Evolutionary conservation across 805 yeast species (phyloP).

Genomic region (Wickerhamiella occidentalis): DNA sequence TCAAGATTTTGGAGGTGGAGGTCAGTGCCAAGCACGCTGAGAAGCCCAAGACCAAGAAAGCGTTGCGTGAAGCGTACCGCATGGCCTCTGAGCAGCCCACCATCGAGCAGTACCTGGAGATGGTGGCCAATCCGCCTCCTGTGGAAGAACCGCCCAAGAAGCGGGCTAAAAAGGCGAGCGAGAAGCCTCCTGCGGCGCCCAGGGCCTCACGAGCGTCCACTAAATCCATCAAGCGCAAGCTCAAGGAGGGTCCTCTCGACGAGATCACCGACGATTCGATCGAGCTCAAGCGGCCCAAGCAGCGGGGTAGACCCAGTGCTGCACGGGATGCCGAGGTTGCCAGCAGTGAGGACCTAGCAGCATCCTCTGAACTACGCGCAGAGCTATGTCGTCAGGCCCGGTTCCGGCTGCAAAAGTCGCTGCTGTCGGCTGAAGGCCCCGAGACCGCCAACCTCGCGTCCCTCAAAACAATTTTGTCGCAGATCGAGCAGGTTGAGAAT

Average conservation of each 20-base stretch:
- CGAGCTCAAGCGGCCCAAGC: constrained; percentile 10
- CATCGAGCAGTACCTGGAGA: constrained; percentile 14
- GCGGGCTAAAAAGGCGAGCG: constrained; percentile 10
- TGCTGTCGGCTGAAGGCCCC: constrained; percentile 11
- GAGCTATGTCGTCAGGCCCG: constrained; percentile 15
- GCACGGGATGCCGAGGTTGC: not conserved
- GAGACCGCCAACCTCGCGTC: constrained; percentile 10
- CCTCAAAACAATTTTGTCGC: constrained; percentile 10
- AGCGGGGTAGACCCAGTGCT: constrained; percentile 10
- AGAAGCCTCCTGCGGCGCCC: constrained; percentile 4
- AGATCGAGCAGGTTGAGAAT: constrained; percentile 15
- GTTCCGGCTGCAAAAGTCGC: constrained; percentile 15
- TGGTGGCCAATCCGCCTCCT: not conserved
- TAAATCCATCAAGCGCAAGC: constrained; percentile 3
- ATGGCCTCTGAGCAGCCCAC: constrained; percentile 20
- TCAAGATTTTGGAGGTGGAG: constrained; percentile 14
- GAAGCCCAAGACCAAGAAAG: constrained; percentile 15
- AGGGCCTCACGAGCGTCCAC: constrained; percentile 3
- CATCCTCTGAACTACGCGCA: constrained; percentile 11
- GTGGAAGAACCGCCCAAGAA: constrained; percentile 1
- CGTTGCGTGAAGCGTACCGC: constrained; percentile 20
- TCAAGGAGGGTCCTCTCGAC: not conserved
- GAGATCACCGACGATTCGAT: not conserved
- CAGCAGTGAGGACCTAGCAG: constrained; percentile 10
- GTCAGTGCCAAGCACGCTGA: constrained; percentile 16